A percentile compares a stretch with the other conserved stretches of the same genome.
These are phyloP conservation scores for Ustilago hordei DNA, from an alignment of 1,284 basidiomycete genomes.

Conservation along the genomic window DNA sequence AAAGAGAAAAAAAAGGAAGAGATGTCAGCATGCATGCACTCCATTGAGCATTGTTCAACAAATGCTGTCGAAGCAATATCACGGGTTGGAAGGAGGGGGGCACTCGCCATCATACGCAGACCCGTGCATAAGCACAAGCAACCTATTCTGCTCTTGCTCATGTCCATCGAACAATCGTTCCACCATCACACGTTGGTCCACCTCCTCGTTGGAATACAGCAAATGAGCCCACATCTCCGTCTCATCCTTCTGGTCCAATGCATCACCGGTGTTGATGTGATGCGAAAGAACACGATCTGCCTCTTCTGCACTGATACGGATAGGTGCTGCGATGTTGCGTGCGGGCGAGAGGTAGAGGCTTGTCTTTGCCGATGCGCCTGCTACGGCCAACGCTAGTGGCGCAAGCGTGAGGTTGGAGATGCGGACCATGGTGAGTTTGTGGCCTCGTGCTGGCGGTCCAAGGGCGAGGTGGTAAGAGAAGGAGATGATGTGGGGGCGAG, in stretches of 20 bases:
- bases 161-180: slow-evolving; percentile 46
- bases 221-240: slow-evolving; percentile 40
- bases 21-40: neutral
- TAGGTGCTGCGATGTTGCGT: slow-evolving; percentile 22
- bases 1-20: neutral
- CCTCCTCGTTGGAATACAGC: slow-evolving; percentile 15
- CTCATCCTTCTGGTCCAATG: slow-evolving; percentile 5
- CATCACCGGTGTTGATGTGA: slow-evolving; percentile 26
- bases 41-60: neutral
- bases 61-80: too few relatives aligned
- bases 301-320: slow-evolving; percentile 36
- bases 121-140: slow-evolving; percentile 52
- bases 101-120: slow-evolving; percentile 36
- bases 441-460: neutral
- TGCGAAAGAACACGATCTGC: slow-evolving; percentile 44
- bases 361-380: slow-evolving; percentile 33
- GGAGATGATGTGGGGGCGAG: too few relatives aligned
- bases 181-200: slow-evolving; percentile 34
- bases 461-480: neutral
- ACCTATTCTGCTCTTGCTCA: slow-evolving; percentile 30
- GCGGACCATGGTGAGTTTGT: slow-evolving; percentile 35
- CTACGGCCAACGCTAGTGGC: slow-evolving; percentile 26
- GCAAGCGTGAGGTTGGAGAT: slow-evolving; percentile 15
- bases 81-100: neutral
- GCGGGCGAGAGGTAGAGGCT: slow-evolving; percentile 49